Evolutionary conservation across 2,329 filamentous ascomycete genomes (phyloP), one percentile per base, ranked within the genome.

Genomic region (Fusarium cicatricum): DNA sequence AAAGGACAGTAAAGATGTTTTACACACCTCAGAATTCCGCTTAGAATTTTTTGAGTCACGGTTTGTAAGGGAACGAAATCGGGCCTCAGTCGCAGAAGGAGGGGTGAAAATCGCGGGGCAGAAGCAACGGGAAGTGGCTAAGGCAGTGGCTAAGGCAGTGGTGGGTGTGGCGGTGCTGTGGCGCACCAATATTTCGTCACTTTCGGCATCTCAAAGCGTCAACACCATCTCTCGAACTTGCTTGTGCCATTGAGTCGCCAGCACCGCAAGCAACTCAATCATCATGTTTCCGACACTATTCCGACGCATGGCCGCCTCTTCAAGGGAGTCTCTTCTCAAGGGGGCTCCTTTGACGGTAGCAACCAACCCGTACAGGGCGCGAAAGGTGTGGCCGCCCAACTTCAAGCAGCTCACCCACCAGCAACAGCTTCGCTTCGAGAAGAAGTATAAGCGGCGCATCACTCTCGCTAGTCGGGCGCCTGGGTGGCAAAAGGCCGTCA

Each of bases 381-480:
- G 90, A 75, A 90, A 89, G 71, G 78, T 85, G 62, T 94, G 90
- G 90, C 90, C 90, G 52, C 90, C 90, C 11, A 87, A 92, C 74
- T 90, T 94, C 74, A 77, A 81, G 59, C 83, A 85, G 70, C 82
- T 94, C 55, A 85, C 85, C 32, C 77, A 81, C 40, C 89, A 90
- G 73, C 86, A 92, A 70, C 88, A 93, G 74, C 89, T 93, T 71
- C 83, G 86, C 37, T 88, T 92, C 66, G 90, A 94, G 78, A 87
- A 90, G 72, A 88, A 89, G 70, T 93, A 89, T 76, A 90, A 91
- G 75, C 82, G 90, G 46, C 82, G 90, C 48, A 75, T 89, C 21
- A 80, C 82, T 53, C 74, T 90, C 64, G 84, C 85, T 66, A 84
- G 82, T 70, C 80, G 82, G 34, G 78, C 86, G 17, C 88, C 89